A percentile compares a stretch with the other conserved stretches of the same genome.
Conservation (phyloP, 768 basidiomycete genomes). For the Calvatia gigantea region DNA sequence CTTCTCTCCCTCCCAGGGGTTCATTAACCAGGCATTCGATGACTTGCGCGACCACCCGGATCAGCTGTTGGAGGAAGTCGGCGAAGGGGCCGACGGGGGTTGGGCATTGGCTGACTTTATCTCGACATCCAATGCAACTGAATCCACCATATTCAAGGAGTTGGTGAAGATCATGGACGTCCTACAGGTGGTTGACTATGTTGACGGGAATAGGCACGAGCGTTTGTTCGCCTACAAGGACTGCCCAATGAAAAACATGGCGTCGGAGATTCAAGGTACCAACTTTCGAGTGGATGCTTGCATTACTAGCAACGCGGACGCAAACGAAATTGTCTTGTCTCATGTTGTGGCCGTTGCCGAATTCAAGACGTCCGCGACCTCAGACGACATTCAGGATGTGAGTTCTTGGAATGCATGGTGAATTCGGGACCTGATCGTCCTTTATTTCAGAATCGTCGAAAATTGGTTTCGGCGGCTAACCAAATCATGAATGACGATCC, state of each 20-base stretch:
- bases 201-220: not conserved
- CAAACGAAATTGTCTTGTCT: not conserved
- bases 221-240: not conserved
- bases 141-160: not conserved
- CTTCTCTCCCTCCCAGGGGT: not conserved
- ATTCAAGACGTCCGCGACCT: not conserved
- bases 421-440: not conserved
- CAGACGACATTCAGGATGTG: not conserved
- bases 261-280: not conserved
- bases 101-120: too few species aligned
- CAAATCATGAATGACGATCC: conserved; percentile 6
- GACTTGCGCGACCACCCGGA: not conserved
- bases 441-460: not conserved
- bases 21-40: not conserved
- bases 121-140: too few species aligned
- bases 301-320: not conserved
- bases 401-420: not conserved
- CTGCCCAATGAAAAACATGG: not conserved
- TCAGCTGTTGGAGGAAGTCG: not conserved
- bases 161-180: not conserved
- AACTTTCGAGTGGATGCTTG: not conserved
- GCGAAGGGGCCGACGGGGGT: too few species aligned
- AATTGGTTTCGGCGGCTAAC: not conserved
- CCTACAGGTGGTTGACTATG: not conserved
- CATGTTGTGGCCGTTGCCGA: not conserved